Evolutionary conservation across 768 basidiomycete genomes (phyloP).

Genomic region (Phylloporus scabripes): DNA sequence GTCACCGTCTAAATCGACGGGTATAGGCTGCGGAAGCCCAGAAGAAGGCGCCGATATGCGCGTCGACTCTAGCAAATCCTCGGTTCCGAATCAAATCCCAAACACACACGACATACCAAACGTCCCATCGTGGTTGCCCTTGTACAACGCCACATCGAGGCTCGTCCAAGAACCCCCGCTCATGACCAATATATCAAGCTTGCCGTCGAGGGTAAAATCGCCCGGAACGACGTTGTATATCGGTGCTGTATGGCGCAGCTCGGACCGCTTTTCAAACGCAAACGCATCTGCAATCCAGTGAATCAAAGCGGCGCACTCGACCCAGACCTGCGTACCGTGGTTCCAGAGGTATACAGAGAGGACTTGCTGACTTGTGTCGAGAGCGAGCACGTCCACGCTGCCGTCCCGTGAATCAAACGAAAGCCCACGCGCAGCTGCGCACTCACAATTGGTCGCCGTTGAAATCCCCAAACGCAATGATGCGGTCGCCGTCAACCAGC

Average conservation of each 20-base stretch:
- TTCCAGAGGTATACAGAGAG: slow-evolving; percentile 79
- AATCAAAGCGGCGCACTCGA: slow-evolving; percentile 1
- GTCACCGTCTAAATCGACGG: slow-evolving; percentile 82
- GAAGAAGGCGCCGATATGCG: slow-evolving; percentile 59
- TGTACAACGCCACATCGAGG: slow-evolving; percentile 67
- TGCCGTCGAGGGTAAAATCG: slow-evolving; percentile 91
- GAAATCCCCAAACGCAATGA: slow-evolving; percentile 92
- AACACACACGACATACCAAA: slow-evolving; percentile 45
- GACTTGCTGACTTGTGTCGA: slow-evolving; percentile 70
- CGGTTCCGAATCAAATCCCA: neutral
- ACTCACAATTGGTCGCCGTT: slow-evolving; percentile 93
- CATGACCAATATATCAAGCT: slow-evolving; percentile 88
- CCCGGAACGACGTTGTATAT: slow-evolving; percentile 86
- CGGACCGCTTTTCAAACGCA: slow-evolving; percentile 43
- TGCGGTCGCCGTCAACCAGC: slow-evolving; percentile 60
- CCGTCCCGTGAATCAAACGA: neutral
- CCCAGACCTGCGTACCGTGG: slow-evolving; percentile 50
- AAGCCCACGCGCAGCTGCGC: too few relatives aligned
- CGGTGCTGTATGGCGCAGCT: slow-evolving; percentile 49
- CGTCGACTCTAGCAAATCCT: slow-evolving; percentile 17
- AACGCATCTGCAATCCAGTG: slow-evolving; percentile 46
- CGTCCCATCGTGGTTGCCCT: slow-evolving; percentile 54
- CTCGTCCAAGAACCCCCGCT: slow-evolving; percentile 47
- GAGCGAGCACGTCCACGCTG: slow-evolving; percentile 77
- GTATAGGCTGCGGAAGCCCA: slow-evolving; percentile 71